Evolutionary conservation across 2,329 filamentous ascomycete species (phyloP).

Genomic region (Nemania serpens): DNA sequence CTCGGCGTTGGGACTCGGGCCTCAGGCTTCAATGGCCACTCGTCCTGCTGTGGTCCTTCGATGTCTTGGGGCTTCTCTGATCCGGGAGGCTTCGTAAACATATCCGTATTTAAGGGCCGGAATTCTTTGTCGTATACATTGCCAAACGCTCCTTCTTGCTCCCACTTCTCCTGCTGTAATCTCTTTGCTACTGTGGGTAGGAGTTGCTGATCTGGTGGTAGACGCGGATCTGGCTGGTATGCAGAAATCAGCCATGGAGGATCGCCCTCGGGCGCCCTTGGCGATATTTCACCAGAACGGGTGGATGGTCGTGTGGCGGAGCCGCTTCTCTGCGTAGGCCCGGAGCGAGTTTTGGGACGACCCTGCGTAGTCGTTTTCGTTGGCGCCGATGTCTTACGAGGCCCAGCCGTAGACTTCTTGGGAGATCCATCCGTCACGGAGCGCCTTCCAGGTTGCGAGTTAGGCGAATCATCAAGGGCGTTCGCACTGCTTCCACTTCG

Average conservation of each 20-base stretch:
- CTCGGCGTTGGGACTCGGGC: slow-evolving; percentile 55
- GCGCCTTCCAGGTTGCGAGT: slow-evolving; percentile 45
- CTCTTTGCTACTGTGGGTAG: slow-evolving; percentile 91
- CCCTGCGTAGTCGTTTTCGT: slow-evolving; percentile 49
- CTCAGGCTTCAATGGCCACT: slow-evolving; percentile 64
- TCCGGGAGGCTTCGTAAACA: slow-evolving; percentile 53
- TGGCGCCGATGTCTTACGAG: slow-evolving; percentile 52
- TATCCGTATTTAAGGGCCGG: slow-evolving; percentile 75
- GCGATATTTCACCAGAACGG: slow-evolving; percentile 60
- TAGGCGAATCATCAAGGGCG: slow-evolving; percentile 54
- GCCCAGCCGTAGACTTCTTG: slow-evolving; percentile 51
- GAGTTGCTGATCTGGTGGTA: slow-evolving; percentile 94
- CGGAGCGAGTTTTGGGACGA: slow-evolving; percentile 68
- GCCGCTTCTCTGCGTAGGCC: slow-evolving; percentile 53
- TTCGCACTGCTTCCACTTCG: slow-evolving; percentile 69
- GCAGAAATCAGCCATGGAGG: slow-evolving; percentile 94
- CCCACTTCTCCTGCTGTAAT: slow-evolving; percentile 94
- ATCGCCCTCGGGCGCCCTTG: slow-evolving; percentile 83
- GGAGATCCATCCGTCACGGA: slow-evolving; percentile 57
- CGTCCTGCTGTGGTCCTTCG: slow-evolving; percentile 45
- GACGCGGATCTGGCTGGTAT: slow-evolving; percentile 91
- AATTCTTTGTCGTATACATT: slow-evolving; percentile 87
- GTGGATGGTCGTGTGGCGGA: slow-evolving; percentile 64
- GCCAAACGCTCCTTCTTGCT: slow-evolving; percentile 85
- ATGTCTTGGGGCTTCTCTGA: slow-evolving; percentile 48